Percentiles rank a stretch among this genome's conserved stretches.
These are phyloP conservation scores for Vitis labrusca DNA, from an alignment of 164 flowering plant species.

Conservation along the genomic window DNA sequence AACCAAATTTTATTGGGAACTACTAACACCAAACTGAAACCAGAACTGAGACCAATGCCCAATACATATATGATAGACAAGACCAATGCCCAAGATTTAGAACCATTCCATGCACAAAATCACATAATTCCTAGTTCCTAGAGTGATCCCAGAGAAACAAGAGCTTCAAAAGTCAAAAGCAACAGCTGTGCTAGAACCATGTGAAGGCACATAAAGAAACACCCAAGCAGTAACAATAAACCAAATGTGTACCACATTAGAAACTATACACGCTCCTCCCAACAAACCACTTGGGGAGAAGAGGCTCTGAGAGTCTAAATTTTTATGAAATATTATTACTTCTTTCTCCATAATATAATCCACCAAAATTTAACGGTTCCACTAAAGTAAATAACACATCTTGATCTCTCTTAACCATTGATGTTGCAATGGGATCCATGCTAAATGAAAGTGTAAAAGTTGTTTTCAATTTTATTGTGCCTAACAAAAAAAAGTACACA, in stretches of 20 bases:
- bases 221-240: background rate
- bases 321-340: no score
- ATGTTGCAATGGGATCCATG: background rate
- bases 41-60: background rate
- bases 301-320: no score
- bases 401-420: no score
- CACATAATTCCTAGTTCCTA: background rate
- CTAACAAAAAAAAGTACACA: no score
- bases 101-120: background rate
- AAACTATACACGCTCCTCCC: background rate
- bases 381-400: no score
- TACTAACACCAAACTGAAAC: background rate
- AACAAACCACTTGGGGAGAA: no score
- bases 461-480: no score
- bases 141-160: background rate
- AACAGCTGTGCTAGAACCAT: background rate
- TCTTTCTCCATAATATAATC: no score
- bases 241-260: background rate
- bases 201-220: background rate
- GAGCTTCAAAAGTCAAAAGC: background rate
- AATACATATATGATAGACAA: no score
- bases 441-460: no score
- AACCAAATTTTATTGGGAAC: background rate
- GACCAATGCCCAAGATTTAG: background rate
- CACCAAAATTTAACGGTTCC: no score